A percentile compares a stretch with the other conserved stretches of the same genome.
These are phyloP conservation scores for Penicillium longicatenatum DNA, from an alignment of 495 filamentous ascomycete species.

Conservation along the genomic window DNA sequence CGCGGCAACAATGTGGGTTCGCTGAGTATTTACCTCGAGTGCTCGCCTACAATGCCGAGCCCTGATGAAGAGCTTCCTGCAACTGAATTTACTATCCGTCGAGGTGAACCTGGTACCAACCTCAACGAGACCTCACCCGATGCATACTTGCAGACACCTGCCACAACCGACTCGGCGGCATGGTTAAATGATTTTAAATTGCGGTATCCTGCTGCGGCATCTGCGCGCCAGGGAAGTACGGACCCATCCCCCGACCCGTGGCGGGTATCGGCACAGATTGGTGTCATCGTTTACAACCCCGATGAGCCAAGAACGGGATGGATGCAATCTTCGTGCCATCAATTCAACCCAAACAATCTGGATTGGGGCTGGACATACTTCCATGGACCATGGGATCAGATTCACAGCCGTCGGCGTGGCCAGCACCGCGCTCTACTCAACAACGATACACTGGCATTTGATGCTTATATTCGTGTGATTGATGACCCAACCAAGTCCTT, in stretches of 20 bases:
- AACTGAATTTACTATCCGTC: conserved; percentile 41
- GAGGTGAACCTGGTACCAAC: conserved; percentile 32
- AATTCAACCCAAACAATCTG: conserved; percentile 57
- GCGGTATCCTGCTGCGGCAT: conserved; percentile 27
- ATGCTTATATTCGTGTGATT: conserved; percentile 63
- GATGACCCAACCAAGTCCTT: conserved; percentile 62
- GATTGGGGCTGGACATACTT: conserved; percentile 73
- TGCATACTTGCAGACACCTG: conserved; percentile 30
- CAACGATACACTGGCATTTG: conserved; percentile 64
- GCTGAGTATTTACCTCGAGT: conserved; percentile 67
- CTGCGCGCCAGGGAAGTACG: conserved; percentile 3
- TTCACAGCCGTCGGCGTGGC: conserved; percentile 56
- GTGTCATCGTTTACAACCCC: conserved; percentile 67
- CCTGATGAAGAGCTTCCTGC: conserved; percentile 41
- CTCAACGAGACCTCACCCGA: conserved; percentile 34
- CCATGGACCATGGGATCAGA: conserved; percentile 61
- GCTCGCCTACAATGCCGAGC: conserved; percentile 49
- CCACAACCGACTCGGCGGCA: conserved; percentile 28
- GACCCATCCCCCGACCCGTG: conserved; percentile 30
- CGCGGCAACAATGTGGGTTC: conserved; percentile 63
- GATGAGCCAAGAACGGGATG: conserved; percentile 62
- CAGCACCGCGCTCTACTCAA: conserved; percentile 64
- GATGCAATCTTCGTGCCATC: conserved; percentile 58
- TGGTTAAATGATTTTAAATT: conserved; percentile 41
- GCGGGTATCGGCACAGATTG: conserved; percentile 62